phyloP scores from a whole-genome alignment of 1,284 basidiomycete genomes.

The Boletus holoroseus region DNA sequence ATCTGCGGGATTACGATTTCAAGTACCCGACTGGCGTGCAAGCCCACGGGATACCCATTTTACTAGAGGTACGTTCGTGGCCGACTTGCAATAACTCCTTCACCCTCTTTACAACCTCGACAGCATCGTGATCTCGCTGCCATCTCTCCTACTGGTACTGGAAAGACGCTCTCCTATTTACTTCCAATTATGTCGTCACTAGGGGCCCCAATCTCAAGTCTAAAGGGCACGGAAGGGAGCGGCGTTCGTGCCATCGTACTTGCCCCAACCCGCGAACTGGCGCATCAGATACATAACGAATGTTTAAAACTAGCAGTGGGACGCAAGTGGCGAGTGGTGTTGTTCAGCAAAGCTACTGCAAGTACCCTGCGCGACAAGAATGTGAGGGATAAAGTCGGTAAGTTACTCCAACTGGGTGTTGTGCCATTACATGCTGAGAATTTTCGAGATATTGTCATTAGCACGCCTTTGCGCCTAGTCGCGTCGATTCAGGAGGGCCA shows the following conservation, averaged over 20 bases:
- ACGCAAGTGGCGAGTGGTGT: slow-evolving; percentile 76
- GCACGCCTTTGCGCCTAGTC: slow-evolving; percentile 75
- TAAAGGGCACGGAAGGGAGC: slow-evolving; percentile 41
- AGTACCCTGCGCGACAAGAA: slow-evolving; percentile 63
- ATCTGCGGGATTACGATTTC: slow-evolving; percentile 58
- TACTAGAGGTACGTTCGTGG: slow-evolving; percentile 52
- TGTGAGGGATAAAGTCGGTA: slow-evolving; percentile 70
- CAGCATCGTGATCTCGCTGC: slow-evolving; percentile 79
- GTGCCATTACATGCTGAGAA: not conserved
- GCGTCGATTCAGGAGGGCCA: slow-evolving; percentile 64
- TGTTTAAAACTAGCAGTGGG: slow-evolving; percentile 78
- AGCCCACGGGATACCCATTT: slow-evolving; percentile 66
- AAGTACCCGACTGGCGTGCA: slow-evolving; percentile 68
- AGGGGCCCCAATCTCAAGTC: slow-evolving; percentile 51
- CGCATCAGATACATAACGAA: slow-evolving; percentile 93
- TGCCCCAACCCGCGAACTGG: slow-evolving; percentile 94
- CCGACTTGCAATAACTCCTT: not conserved
- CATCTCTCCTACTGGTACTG: slow-evolving; percentile 91
- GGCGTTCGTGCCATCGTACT: slow-evolving; percentile 80
- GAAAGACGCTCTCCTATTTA: slow-evolving; percentile 89
- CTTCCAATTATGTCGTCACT: slow-evolving; percentile 73
- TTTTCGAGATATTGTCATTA: slow-evolving; percentile 69
- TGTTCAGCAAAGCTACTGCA: slow-evolving; percentile 84
- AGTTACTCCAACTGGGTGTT: slow-evolving; percentile 27
- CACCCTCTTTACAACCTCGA: not conserved